Percentiles rank a stretch among this genome's conserved stretches.
Evolutionary conservation across 768 basidiomycete genomes (phyloP).

Genomic region (Leccinellum luteum): DNA sequence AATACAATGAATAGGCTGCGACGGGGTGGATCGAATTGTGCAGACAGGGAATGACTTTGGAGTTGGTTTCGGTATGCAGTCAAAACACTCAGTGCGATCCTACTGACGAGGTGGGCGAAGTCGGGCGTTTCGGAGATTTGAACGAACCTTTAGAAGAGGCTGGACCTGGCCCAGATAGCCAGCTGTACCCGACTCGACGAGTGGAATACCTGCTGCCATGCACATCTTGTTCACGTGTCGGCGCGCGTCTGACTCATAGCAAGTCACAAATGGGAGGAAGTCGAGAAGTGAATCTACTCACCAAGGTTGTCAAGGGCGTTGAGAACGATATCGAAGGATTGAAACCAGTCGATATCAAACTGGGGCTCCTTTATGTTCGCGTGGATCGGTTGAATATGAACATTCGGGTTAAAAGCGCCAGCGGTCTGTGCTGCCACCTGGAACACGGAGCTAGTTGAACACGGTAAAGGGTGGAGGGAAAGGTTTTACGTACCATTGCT

Average conservation of each 20-base stretch:
- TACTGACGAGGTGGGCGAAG: conserved; percentile 28
- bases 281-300: conserved; percentile 33
- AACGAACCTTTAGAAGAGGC: conserved; percentile 76
- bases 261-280: neutral
- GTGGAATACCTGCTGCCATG: conserved; percentile 84
- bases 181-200: conserved; percentile 95
- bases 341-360: conserved; percentile 90
- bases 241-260: conserved; percentile 67
- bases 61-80: conserved; percentile 89
- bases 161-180: conserved; percentile 98
- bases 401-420: conserved; percentile 81
- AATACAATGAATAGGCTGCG: conserved; percentile 97
- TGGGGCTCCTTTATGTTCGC: conserved; percentile 93
- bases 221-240: conserved; percentile 98
- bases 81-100: conserved; percentile 93
- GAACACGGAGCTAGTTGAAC: neutral
- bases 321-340: conserved; percentile 85
- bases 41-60: conserved; percentile 97
- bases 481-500: conserved; percentile 59
- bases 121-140: neutral
- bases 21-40: conserved; percentile 95
- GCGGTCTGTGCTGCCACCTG: conserved; percentile 85
- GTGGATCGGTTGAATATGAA: conserved; percentile 83
- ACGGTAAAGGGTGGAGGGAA: neutral
- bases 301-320: conserved; percentile 97